phyloP scores from a whole-genome alignment of 495 filamentous ascomycete genomes.

The Geoglossum glabrum region DNA sequence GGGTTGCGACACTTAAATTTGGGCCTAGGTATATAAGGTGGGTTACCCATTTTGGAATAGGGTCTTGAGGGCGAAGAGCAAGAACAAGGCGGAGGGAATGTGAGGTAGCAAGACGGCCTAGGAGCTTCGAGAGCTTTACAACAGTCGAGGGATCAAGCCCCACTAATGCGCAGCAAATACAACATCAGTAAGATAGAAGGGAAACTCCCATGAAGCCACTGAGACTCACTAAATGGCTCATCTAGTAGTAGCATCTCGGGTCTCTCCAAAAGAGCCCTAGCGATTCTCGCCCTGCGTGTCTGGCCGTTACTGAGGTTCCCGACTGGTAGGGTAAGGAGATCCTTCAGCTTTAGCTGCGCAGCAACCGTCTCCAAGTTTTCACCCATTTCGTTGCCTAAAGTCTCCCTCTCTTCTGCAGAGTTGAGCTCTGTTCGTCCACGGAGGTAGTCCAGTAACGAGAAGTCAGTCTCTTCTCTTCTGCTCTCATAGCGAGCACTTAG shows the following conservation, averaged over 20 bases:
- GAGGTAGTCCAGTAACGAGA: constrained; percentile 60
- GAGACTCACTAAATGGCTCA: constrained; percentile 63
- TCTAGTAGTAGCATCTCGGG: constrained; percentile 76
- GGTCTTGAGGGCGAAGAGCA: constrained; percentile 64
- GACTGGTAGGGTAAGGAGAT: constrained; percentile 57
- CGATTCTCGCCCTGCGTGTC: constrained; percentile 68
- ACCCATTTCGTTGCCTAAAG: constrained; percentile 16
- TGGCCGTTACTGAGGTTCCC: constrained; percentile 86
- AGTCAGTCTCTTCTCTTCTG: constrained; percentile 65
- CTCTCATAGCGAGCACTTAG: constrained; percentile 88
- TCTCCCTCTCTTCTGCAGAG: constrained; percentile 32
- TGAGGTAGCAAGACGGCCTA: constrained; percentile 41
- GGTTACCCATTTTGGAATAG: constrained; percentile 74
- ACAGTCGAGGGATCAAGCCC: constrained; percentile 74
- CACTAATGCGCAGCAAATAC: constrained; percentile 26
- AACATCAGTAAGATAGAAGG: neutral
- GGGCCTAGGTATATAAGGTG: constrained; percentile 51
- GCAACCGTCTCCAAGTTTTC: constrained; percentile 40
- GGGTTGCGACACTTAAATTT: constrained; percentile 31
- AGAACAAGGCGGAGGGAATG: constrained; percentile 52
- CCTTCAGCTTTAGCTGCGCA: constrained; percentile 38
- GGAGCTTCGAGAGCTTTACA: constrained; percentile 42
- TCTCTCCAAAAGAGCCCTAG: constrained; percentile 53
- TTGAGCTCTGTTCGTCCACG: constrained; percentile 62
- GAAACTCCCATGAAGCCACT: neutral